Base-by-base conservation (phyloP, 2,329 filamentous ascomycete genomes). In the Emericellopsis cladophorae region DNA sequence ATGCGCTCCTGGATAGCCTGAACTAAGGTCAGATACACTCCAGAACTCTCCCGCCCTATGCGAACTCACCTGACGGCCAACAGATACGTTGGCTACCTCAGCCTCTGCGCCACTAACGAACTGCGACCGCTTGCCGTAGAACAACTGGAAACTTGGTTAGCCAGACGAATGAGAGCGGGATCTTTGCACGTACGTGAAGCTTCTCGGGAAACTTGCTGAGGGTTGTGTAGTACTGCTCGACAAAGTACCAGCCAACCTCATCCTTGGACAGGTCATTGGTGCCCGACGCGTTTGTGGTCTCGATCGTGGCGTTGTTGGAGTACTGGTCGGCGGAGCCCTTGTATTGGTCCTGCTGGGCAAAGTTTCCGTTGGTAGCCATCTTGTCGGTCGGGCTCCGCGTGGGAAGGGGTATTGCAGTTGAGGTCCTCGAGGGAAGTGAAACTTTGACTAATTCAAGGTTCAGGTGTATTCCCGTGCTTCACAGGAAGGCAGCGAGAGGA, bases 191-290 rank as follows among this genome's bases (percentile, higher is more conserved):
- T 65, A 81, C 77, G 58, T 88, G 90, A 54, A 98, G 84, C 66
- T 92, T 93, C 59, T 95, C 88, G 18, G 92, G 89, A 50, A 72
- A 84, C 66, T 90, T 89, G 78, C 89, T 95, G 57, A 98, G 69
- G 46, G 88, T 98, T 52, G 86, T 96, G 68, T 98, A 98, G 73
- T 95, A 98, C 65, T 95, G 88, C 75, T 96, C 89, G 44, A 98
- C 92, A 53, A 98, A 98, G 69, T 90, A 96, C 92, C 92, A 98
- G 64, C 88, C 92, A 51, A 98, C 88, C 68, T 96, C 87, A 61
- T 95, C 88, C 70, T 95, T 95, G 53, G 72, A 70, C 33, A 78
- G 65, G 52, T 74, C 69, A 53, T 60, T 65, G 42, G 38, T 31
- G 14, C 53, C 54, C 33, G 55, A 49, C 47, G 54, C 51, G 45